Conservation (phyloP, 1,284 basidiomycete species). For the Veloporphyrellus conicus region DNA sequence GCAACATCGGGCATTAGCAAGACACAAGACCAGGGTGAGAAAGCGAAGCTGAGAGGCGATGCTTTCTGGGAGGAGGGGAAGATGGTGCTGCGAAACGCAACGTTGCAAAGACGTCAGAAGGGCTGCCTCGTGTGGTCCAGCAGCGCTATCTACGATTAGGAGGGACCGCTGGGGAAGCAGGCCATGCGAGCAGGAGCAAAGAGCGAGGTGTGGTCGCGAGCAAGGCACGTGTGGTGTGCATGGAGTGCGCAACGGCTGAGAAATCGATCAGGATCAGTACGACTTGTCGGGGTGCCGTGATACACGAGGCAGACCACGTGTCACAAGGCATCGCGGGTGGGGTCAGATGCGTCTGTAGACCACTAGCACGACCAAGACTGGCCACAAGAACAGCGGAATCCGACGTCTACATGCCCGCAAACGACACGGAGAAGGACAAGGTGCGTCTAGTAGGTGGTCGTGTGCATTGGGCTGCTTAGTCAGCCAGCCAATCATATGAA, state of each 20-base stretch:
- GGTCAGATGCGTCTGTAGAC: neutral
- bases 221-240: slow-evolving; percentile 25
- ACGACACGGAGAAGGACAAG: neutral
- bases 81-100: slow-evolving; percentile 7
- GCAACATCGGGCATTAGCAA: slow-evolving; percentile 25
- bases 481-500: slow-evolving; percentile 31
- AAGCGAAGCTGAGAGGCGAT: neutral
- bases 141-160: slow-evolving; percentile 12
- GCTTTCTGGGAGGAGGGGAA: slow-evolving; percentile 1
- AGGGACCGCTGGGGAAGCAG: slow-evolving; percentile 11
- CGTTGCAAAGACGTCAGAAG: slow-evolving; percentile 14
- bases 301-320: slow-evolving; percentile 26
- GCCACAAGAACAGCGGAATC: neutral
- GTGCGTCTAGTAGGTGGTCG: slow-evolving; percentile 2
- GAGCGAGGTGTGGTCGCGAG: slow-evolving; percentile 14
- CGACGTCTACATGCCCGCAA: neutral
- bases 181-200: slow-evolving; percentile 2
- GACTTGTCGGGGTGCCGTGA: slow-evolving; percentile 18
- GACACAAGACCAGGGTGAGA: slow-evolving; percentile 7
- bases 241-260: slow-evolving; percentile 12
- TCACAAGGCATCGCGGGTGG: neutral
- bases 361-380: too few relatives aligned
- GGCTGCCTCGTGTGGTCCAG: slow-evolving; percentile 26
- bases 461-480: slow-evolving; percentile 24
- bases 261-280: slow-evolving; percentile 20